Evolutionary conservation across 345 rosid species (phyloP), one percentile per base, ranked within the genome.

Genomic region (Physaria fendleri): DNA sequence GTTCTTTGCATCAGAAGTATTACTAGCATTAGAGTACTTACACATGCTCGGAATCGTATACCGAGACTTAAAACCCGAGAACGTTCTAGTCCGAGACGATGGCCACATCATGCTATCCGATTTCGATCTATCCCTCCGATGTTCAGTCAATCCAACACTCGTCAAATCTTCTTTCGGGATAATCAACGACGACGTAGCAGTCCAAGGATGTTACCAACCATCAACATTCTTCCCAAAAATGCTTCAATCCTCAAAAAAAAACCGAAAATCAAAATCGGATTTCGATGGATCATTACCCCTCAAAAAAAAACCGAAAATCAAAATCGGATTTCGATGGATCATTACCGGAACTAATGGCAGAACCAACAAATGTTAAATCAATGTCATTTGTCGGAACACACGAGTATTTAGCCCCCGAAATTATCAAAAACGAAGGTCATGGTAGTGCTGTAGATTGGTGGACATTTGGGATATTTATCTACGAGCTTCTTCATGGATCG

Each of bases 361-460:
- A 80, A 45, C 88, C 88, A 49, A 65, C 82, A 8, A 66, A 58
- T 9, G 88, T 79, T 4, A 76, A 76, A 11, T 85, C 92, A 0
- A 80, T 76, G 82, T 85, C 92, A 12, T 82, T 85, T 47, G 88
- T 82, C 9, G 92, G 92, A 53, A 85, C 92, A 0, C 91, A 84
- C 21, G 87, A 84, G 71, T 83, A 80, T 30, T 53, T 83, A 74
- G 83, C 83, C 2, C 85, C 88, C 10, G 83, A 78, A 71, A 77
- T 80, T 5, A 80, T 83, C 11, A 55, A 68, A 29, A 84, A 85
- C 42, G 79, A 79, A 66, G 87, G 87, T n/a, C 85, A 82, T 28
- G 87, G 91, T 7, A 78, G 80, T 69, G 90, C 83, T 9, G 90
- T 84, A 0, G 90, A 82, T 64, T 84, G 85, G 91, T 84, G 91